Percentiles rank a stretch among this genome's conserved stretches.
phyloP scores from a whole-genome alignment of 768 basidiomycete species.

The Boletus rubroflammeus region DNA sequence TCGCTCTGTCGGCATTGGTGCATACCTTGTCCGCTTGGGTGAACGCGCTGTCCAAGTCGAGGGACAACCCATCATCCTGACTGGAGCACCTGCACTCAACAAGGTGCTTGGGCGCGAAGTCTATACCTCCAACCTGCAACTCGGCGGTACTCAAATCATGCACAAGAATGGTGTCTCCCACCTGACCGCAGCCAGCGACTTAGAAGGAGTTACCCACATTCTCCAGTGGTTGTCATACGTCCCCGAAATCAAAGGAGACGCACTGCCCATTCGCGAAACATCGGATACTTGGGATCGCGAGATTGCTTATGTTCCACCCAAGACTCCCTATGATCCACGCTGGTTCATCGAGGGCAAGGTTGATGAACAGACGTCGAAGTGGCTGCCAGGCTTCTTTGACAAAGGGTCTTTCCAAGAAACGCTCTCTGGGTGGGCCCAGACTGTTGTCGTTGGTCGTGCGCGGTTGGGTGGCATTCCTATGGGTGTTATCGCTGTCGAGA shows the following conservation, averaged over 20 bases:
- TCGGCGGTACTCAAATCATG: conserved; percentile 99
- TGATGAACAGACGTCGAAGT: conserved; percentile 75
- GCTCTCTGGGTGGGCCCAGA: conserved; percentile 98
- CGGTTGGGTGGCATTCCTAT: conserved; percentile 95
- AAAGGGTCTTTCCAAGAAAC: conserved; percentile 98
- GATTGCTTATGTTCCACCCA: conserved; percentile 86
- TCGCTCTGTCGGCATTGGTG: conserved; percentile 98
- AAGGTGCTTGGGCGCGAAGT: conserved; percentile 99
- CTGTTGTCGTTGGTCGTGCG: conserved; percentile 95
- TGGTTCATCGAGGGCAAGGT: conserved; percentile 97
- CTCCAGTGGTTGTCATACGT: conserved; percentile 94
- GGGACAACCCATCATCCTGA: conserved; percentile 98
- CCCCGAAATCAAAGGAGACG: conserved; percentile 75
- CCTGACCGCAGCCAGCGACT: conserved; percentile 88
- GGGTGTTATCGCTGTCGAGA: conserved; percentile 98
- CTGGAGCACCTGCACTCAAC: conserved; percentile 94
- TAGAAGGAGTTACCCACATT: conserved; percentile 93
- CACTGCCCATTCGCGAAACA: conserved; percentile 73
- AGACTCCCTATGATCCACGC: conserved; percentile 92
- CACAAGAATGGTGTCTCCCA: conserved; percentile 99
- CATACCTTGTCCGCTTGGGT: conserved; percentile 96
- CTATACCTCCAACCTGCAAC: conserved; percentile 96
- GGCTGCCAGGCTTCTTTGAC: conserved; percentile 93
- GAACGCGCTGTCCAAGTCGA: conserved; percentile 98
- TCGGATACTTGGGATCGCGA: conserved; percentile 89